Percentiles rank a stretch among this genome's conserved stretches.
phyloP scores from a whole-genome alignment of 768 basidiomycete genomes.

The Mycena amicta region DNA sequence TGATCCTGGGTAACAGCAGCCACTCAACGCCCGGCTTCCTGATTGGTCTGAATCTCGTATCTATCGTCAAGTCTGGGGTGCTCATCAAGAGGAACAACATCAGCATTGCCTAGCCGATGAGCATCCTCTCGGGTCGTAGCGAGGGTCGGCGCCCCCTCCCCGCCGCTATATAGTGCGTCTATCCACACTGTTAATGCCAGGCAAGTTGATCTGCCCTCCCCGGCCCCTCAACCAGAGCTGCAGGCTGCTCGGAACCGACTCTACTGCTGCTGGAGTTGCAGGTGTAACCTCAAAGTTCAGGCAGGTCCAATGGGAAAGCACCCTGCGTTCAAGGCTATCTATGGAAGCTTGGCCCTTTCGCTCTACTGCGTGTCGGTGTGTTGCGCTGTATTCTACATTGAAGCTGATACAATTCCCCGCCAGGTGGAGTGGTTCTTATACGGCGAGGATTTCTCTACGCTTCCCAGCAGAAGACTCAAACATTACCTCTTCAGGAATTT shows the following conservation, averaged over 20 bases:
- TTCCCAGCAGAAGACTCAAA: neutral
- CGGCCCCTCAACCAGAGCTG: slow-evolving; percentile 1
- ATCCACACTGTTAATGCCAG: too few species aligned
- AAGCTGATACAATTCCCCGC: neutral
- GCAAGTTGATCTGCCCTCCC: slow-evolving; percentile 10
- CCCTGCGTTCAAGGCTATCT: neutral
- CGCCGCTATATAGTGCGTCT: too few species aligned
- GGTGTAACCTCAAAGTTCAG: neutral
- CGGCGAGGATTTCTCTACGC: slow-evolving; percentile 12
- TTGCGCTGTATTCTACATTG: neutral
- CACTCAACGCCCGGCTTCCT: too few species aligned
- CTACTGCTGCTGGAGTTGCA: neutral
- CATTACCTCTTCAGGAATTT: slow-evolving; percentile 30
- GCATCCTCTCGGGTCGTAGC: too few species aligned
- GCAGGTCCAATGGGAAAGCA: slow-evolving; percentile 8
- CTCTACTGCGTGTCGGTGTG: slow-evolving; percentile 17
- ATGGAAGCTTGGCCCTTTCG: slow-evolving; percentile 13
- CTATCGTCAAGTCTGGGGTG: too few species aligned
- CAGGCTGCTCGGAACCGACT: neutral
- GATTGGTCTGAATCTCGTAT: too few species aligned
- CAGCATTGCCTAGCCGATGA: too few species aligned
- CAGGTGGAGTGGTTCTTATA: slow-evolving; percentile 35
- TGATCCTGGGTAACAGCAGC: too few species aligned
- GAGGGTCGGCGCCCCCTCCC: too few species aligned
- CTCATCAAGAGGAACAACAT: too few species aligned